These are phyloP conservation scores for Coniochaeta sp. DNA, from an alignment of 2,329 filamentous ascomycete genomes.

Conservation along the genomic window DNA sequence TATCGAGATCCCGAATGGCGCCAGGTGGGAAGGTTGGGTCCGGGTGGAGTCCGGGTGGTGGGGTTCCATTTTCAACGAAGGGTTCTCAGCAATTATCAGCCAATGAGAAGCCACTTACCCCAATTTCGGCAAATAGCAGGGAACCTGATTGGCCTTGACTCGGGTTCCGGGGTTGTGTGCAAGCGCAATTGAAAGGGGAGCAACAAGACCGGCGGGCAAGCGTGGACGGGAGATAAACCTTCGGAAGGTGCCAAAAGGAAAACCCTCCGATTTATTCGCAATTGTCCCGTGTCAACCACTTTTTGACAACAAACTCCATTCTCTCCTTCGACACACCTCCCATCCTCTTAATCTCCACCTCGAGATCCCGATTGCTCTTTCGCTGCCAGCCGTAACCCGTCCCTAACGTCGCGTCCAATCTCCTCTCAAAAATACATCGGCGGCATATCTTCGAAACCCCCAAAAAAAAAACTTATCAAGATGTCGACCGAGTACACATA, in stretches of 20 bases:
- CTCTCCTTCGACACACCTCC: not conserved
- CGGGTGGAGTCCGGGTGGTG: too few relatives aligned
- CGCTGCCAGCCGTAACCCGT: not conserved
- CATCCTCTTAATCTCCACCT: too few relatives aligned
- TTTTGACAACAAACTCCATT: not conserved
- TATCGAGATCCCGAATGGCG: not conserved
- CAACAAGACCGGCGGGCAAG: too few relatives aligned
- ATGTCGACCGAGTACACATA: slow-evolving; percentile 59
- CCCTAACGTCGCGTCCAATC: not conserved
- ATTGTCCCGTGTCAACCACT: not conserved
- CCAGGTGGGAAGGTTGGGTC: not conserved
- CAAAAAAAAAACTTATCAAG: slow-evolving; percentile 16
- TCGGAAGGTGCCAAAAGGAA: not conserved
- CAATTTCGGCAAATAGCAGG: not conserved
- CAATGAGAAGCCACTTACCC: not conserved
- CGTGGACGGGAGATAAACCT: not conserved
- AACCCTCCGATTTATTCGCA: not conserved
- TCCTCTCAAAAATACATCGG: not conserved
- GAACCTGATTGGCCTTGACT: not conserved
- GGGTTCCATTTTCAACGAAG: not conserved
- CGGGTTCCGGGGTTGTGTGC: not conserved
- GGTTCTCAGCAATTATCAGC: not conserved
- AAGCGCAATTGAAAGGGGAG: too few relatives aligned
- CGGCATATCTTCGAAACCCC: not conserved
- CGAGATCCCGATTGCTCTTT: not conserved